Evolutionary conservation across 768 basidiomycete genomes (phyloP), one percentile per base, ranked within the genome.

Genomic region (Exidia glandulosa): DNA sequence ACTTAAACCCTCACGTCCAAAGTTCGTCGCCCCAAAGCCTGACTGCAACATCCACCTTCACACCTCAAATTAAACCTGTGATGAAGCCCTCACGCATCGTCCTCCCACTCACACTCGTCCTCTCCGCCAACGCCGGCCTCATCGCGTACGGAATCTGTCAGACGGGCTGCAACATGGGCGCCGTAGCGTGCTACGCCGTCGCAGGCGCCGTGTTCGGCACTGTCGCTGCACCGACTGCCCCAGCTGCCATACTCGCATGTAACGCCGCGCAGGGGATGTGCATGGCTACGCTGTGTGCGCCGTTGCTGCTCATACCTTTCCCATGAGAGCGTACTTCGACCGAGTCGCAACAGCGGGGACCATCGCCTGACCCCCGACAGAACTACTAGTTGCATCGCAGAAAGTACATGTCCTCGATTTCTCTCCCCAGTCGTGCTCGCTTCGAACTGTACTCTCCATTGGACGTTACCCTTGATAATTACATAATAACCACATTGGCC

Each of bases 161-260:
- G 62, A 77, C 75, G 0, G 50, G 70, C 1, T 74, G 77, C 60
- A 76, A 75, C 59, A 62, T 66, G 37, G 55, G 75, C 19, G 75
- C 68, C 2, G 74, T 78, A 1, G 72, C 75, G 0, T 79, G 78
- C 65, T 79, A 79, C 56, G 70, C 75, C 1, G 75, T 68, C 1
- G 76, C 76, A 1, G 77, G 77, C 0, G 59, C 67, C 41, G 73
- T 72, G 0, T 79, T 79, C 59, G 79, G 78, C 3, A 77, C 76
- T 2, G 65, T 77, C 19, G 59, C 47, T 3, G 72, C 72, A 2
- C 58, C 72, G 0, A 67, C 68, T 1, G 72, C 75, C 2, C 76
- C 78, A 1, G 66, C 75, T 2, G 73, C 67, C 6, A 69, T 76
- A 52, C 9, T 79, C 4, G 74, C 48, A 0, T 80, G 78, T 68